Evolutionary conservation across 2,329 filamentous ascomycete species (phyloP).

Genomic region (Neonectria faginata): DNA sequence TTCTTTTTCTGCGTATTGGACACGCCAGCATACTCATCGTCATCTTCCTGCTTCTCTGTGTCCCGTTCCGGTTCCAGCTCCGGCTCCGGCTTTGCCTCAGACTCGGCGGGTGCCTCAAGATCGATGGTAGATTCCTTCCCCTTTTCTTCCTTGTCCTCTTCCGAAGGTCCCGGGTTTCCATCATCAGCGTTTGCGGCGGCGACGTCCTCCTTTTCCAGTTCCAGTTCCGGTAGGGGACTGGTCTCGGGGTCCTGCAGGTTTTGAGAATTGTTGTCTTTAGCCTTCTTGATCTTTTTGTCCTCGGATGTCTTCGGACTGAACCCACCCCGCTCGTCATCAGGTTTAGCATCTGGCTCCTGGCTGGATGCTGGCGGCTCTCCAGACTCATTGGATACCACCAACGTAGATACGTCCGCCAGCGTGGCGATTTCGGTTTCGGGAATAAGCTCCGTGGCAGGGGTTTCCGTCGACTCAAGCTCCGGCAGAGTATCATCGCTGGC

Average conservation of each 20-base stretch:
- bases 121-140: slow-evolving; percentile 35
- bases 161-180: slow-evolving; percentile 34
- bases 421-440: slow-evolving; percentile 26
- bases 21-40: slow-evolving; percentile 42
- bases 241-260: slow-evolving; percentile 46
- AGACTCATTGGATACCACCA: slow-evolving; percentile 34
- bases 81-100: slow-evolving; percentile 34
- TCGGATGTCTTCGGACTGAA: slow-evolving; percentile 46
- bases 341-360: slow-evolving; percentile 42
- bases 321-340: slow-evolving; percentile 48
- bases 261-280: slow-evolving; percentile 48
- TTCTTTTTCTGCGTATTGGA: slow-evolving; percentile 46
- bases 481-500: slow-evolving; percentile 30
- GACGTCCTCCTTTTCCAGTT: slow-evolving; percentile 44
- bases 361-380: slow-evolving; percentile 37
- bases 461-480: slow-evolving; percentile 35
- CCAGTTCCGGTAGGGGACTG: slow-evolving; percentile 40
- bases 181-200: slow-evolving; percentile 41
- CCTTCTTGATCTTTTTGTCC: slow-evolving; percentile 51
- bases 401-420: slow-evolving; percentile 18
- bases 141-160: slow-evolving; percentile 33
- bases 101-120: slow-evolving; percentile 33
- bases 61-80: slow-evolving; percentile 35
- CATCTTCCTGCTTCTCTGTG: slow-evolving; percentile 36
- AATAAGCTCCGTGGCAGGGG: slow-evolving; percentile 20